These are phyloP conservation scores for Themeda triandra DNA, from an alignment of 176 grass and related monocot genomes.

Conservation along the genomic window DNA sequence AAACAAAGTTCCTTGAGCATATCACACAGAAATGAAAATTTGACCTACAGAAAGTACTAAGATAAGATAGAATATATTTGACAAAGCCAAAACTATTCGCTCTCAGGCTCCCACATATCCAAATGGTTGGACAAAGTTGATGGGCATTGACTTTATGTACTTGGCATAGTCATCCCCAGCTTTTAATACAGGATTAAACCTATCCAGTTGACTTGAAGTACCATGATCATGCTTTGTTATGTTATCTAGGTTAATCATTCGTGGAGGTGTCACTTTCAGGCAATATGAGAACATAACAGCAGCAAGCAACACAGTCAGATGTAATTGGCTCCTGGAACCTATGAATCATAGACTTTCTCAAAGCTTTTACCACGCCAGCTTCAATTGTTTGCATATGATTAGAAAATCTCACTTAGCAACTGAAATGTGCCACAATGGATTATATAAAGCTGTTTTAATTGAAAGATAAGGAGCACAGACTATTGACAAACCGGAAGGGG, in stretches of 20 bases:
- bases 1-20: slow-evolving; percentile 24
- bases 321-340: neutral
- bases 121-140: slow-evolving; percentile 15
- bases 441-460: neutral
- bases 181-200: slow-evolving; percentile 34
- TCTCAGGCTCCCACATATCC: neutral
- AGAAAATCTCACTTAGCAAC: neutral
- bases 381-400: neutral
- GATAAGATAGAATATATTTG: neutral
- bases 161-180: neutral
- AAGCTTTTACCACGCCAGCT: neutral
- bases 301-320: slow-evolving; percentile 15
- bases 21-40: neutral
- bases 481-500: neutral
- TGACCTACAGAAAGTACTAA: neutral
- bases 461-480: neutral
- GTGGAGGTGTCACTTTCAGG: slow-evolving; percentile 13
- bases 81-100: neutral
- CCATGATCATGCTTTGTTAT: slow-evolving; percentile 19
- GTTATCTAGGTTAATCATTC: slow-evolving; percentile 34
- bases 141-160: slow-evolving; percentile 8
- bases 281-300: slow-evolving; percentile 12
- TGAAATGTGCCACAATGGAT: slow-evolving; percentile 12
- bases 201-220: slow-evolving; percentile 30
- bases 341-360: neutral